Percentiles rank a stretch among this genome's conserved stretches.
These are phyloP conservation scores for Rhizodiscina lignyota DNA, from an alignment of 495 filamentous ascomycete genomes.

Conservation along the genomic window DNA sequence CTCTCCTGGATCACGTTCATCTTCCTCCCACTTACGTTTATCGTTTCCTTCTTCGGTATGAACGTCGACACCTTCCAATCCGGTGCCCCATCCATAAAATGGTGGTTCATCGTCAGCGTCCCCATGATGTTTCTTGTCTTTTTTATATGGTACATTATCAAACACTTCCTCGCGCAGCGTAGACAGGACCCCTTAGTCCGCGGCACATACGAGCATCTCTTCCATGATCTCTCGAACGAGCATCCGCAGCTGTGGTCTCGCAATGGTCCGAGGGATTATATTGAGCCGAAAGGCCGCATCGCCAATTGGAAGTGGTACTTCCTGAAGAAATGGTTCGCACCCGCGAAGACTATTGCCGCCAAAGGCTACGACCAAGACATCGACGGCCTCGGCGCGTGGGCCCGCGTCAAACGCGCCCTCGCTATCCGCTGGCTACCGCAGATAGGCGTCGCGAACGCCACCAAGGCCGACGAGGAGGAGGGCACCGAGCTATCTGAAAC, in stretches of 20 bases:
- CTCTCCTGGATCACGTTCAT: constrained; percentile 25
- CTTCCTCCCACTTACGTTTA: constrained; percentile 37
- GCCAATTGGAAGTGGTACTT: constrained; percentile 29
- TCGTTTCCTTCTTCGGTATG: constrained; percentile 37
- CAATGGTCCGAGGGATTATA: constrained; percentile 24
- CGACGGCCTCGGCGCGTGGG: constrained; percentile 25
- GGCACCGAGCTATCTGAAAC: no score
- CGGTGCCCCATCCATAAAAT: constrained; percentile 29
- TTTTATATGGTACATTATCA: constrained; percentile 31
- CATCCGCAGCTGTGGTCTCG: constrained; percentile 33
- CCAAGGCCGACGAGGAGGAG: no score
- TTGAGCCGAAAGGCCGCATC: constrained; percentile 20
- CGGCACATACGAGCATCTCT: constrained; percentile 33
- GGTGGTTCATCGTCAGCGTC: constrained; percentile 30
- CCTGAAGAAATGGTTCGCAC: constrained; percentile 27
- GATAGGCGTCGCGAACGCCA: no score
- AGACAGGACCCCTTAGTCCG: constrained; percentile 31
- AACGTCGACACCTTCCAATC: constrained; percentile 27
- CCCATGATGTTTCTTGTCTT: constrained; percentile 30
- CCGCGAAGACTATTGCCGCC: constrained; percentile 16
- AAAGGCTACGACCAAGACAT: constrained; percentile 14
- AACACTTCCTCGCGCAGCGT: constrained; percentile 27
- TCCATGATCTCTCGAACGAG: constrained; percentile 25
- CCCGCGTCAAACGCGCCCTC: constrained; percentile 27
- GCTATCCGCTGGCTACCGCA: constrained; percentile 27